Base-by-base conservation (phyloP, 345 rosid genomes). In the Pseudoturritis turrita region DNA sequence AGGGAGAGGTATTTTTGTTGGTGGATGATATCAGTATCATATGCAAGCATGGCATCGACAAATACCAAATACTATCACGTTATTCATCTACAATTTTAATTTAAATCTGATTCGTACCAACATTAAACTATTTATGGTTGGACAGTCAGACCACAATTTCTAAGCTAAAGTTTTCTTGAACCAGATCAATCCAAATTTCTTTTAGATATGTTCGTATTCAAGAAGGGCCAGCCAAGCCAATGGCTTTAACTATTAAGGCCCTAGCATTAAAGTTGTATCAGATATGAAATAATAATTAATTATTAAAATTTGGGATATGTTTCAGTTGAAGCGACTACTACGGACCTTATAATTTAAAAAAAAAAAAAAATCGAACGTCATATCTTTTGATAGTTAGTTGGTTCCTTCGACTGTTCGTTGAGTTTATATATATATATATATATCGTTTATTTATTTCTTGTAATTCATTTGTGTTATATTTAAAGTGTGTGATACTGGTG, bases 371-470 rank as follows among this genome's bases (percentile, higher is more conserved):
- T 39, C 47, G 31, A n/a, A 64, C 43, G n/a, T 50, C 70, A 6
- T 36, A 37, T 5, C 11, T 57, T 46, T 57, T 65, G 77, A 65
- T 65, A 65, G 77, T 73, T 73, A 39, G 77, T 74, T 73, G 71
- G 71, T 64, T 65, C 33, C 52, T 56, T 73, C 60, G 77, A 56
- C 36, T 56, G 44, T 73, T 65, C 33, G 70, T 63, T 72, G 70
- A 45, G 72, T 5, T 2, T 22, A 40, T 57, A 26, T 17, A n/a
- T 17, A 8, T 7, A 5, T 29, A 19, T 13, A 13, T 36, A 3
- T 9, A 7, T 33, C 3, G 7, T n/a, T 31, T 40, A 39, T 44
- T 6, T 3, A 9, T 54, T 23, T 50, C 28, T n/a, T 50, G 19
- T 41, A 29, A 6, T 21, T 54, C n/a, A 12, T 35, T 62, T 35